Evolutionary conservation across 1,284 basidiomycete species (phyloP).

Genomic region (Retiboletus flavoniger): DNA sequence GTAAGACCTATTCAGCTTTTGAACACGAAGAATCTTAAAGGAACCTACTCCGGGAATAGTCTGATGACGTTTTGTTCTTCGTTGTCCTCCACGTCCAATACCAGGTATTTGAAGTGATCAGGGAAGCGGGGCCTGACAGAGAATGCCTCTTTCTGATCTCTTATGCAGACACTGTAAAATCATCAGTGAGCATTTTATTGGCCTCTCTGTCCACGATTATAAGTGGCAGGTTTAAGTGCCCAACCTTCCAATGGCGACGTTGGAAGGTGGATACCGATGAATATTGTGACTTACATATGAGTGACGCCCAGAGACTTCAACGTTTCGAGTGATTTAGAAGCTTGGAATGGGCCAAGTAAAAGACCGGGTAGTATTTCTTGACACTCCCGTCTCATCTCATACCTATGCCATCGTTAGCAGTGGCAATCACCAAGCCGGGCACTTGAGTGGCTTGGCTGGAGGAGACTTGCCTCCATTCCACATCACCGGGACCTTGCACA

Average conservation of each 20-base stretch:
- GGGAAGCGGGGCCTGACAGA: constrained; percentile 86
- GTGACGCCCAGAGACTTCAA: constrained; percentile 71
- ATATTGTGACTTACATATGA: constrained; percentile 69
- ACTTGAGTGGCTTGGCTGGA: neutral
- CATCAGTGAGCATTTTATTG: neutral
- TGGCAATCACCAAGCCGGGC: constrained; percentile 1
- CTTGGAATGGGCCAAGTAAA: constrained; percentile 84
- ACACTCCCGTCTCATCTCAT: constrained; percentile 92
- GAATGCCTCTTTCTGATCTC: constrained; percentile 84
- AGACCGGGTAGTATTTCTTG: constrained; percentile 88
- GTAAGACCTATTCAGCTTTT: neutral
- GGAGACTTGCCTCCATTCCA: constrained; percentile 68
- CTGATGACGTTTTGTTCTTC: constrained; percentile 89
- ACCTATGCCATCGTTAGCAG: constrained; percentile 47
- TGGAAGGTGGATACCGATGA: constrained; percentile 4
- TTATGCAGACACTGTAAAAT: constrained; percentile 72
- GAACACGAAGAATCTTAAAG: neutral
- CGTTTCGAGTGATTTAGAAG: constrained; percentile 73
- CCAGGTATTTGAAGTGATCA: constrained; percentile 76
- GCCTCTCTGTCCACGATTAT: neutral
- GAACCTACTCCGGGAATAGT: constrained; percentile 69
- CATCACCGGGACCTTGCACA: constrained; percentile 71
- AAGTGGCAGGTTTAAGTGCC: neutral
- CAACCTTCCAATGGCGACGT: constrained; percentile 10
- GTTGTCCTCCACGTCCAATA: constrained; percentile 85